Conservation (phyloP, 768 basidiomycete species). For the Lentinula boryana region DNA sequence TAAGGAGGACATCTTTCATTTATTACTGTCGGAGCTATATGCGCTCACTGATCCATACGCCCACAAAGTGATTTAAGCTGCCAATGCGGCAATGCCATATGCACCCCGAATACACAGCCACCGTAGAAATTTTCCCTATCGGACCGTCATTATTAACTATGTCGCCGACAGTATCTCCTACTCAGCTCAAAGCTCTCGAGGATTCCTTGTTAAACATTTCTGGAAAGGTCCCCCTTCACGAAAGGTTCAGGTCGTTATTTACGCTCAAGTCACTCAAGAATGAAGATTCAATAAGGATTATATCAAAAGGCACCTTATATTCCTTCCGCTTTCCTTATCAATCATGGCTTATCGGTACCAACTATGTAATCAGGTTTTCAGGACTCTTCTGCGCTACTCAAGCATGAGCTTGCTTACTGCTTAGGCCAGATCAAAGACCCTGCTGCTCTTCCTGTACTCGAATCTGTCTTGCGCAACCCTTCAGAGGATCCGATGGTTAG, state of each 20-base stretch:
- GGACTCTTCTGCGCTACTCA: conserved; percentile 85
- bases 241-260: conserved; percentile 87
- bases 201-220: conserved; percentile 72
- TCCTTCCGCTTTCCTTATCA: background rate
- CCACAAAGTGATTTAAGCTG: background rate
- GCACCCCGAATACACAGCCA: background rate
- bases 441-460: conserved; percentile 73
- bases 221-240: conserved; percentile 72
- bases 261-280: conserved; percentile 80
- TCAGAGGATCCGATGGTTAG: conserved; percentile 92
- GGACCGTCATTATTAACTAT: background rate
- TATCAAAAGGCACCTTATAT: conserved; percentile 62
- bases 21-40: background rate
- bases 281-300: conserved; percentile 77
- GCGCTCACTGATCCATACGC: background rate
- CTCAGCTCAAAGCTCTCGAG: conserved; percentile 65
- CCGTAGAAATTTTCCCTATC: background rate
- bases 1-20: background rate
- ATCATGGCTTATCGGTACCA: background rate
- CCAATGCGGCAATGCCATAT: background rate
- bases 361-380: conserved; percentile 61
- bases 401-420: conserved; percentile 97
- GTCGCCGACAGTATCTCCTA: conserved; percentile 16
- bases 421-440: conserved; percentile 83
- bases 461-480: conserved; percentile 63